phyloP scores from a whole-genome alignment of 495 filamentous ascomycete species.

The Thozetella sp. region DNA sequence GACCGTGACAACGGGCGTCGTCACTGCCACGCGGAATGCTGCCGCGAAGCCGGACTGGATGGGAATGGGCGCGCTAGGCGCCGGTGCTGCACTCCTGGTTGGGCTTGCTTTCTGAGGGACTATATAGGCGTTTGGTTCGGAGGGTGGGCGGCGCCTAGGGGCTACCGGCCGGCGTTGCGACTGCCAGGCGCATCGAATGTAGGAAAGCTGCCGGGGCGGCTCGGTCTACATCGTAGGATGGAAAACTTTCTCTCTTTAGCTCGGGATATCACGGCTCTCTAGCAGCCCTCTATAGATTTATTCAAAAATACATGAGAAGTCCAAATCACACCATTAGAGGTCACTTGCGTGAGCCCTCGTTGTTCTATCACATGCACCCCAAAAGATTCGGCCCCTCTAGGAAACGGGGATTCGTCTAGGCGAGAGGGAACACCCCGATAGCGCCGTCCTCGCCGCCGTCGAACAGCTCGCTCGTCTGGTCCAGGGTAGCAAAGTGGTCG shows the following conservation, averaged over 20 bases:
- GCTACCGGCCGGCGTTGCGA: too few relatives aligned
- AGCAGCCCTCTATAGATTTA: conserved; percentile 1
- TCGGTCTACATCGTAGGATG: too few relatives aligned
- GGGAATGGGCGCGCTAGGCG: neutral
- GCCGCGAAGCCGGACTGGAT: neutral
- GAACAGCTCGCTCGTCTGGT: conserved; percentile 47
- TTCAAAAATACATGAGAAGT: too few relatives aligned
- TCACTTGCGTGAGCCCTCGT: too few relatives aligned
- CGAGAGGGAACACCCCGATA: conserved; percentile 45
- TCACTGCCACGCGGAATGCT: neutral
- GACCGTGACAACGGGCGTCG: neutral
- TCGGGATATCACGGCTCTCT: conserved; percentile 1
- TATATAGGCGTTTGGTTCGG: neutral
- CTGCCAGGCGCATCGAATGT: neutral
- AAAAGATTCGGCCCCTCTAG: too few relatives aligned
- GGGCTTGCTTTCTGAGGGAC: neutral
- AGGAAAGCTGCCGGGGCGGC: too few relatives aligned
- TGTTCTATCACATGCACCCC: too few relatives aligned
- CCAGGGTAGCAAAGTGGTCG: conserved; percentile 50
- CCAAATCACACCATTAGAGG: too few relatives aligned
- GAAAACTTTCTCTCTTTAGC: neutral
- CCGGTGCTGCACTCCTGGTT: neutral
- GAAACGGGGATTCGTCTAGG: too few relatives aligned
- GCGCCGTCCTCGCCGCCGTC: conserved; percentile 47
- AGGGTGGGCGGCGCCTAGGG: too few relatives aligned